Conservation (phyloP, 1,139 yeast species). For the Sugiyamaella castrensis region DNA sequence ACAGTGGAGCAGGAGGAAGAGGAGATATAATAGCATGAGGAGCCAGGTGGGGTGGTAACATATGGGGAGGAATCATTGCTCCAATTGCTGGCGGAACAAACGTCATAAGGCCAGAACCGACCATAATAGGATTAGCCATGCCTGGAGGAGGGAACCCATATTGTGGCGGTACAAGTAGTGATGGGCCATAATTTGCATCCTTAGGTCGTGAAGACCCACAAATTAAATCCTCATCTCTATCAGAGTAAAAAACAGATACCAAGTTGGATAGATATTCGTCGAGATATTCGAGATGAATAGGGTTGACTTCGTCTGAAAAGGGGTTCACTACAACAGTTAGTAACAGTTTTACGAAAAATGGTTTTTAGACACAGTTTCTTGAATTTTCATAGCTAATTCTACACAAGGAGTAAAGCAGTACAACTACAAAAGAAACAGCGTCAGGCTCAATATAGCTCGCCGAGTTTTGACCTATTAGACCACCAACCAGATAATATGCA, state of each 20-base stretch:
- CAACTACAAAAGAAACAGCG: no score
- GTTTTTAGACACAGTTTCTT: background rate
- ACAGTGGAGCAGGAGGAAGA: background rate
- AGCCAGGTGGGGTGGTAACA: constrained; percentile 7
- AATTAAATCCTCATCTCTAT: constrained; percentile 9
- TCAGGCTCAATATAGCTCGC: no score
- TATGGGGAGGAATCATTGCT: background rate
- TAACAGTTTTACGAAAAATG: background rate
- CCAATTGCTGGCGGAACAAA: background rate
- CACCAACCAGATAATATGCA: no score
- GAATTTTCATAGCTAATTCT: constrained; percentile 6
- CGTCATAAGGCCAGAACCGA: background rate
- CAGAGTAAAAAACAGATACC: background rate
- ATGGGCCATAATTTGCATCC: constrained; percentile 1
- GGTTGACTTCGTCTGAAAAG: constrained; percentile 9
- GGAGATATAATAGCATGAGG: background rate
- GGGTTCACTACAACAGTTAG: constrained; percentile 9
- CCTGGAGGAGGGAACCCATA: constrained; percentile 3
- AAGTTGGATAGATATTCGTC: background rate
- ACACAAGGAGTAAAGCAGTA: constrained; percentile 2
- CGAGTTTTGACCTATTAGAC: no score
- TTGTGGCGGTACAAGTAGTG: constrained; percentile 4
- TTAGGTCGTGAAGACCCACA: constrained; percentile 1
- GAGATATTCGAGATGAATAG: constrained; percentile 9
- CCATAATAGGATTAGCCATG: background rate